Evolutionary conservation across 225 moss, liverwort and hornwort genomes (phyloP).

Genomic region (Pseudisothecium myosuroides): DNA sequence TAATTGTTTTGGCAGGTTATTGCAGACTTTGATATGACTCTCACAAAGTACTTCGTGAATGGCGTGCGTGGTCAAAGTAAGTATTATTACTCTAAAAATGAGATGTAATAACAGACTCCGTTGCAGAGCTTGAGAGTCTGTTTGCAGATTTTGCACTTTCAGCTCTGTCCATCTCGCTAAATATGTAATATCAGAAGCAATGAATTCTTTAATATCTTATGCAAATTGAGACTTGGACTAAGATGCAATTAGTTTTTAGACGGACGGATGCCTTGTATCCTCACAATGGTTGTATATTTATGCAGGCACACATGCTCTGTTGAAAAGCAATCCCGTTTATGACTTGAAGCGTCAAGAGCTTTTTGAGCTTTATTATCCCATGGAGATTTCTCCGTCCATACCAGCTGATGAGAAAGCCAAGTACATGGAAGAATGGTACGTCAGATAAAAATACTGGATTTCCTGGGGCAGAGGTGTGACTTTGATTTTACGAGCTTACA

Average conservation of each 20-base stretch:
- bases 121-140: neutral
- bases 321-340: constrained; percentile 54
- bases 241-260: neutral
- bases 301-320: constrained; percentile 59
- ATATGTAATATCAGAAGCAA: neutral
- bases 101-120: neutral
- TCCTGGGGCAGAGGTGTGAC: neutral
- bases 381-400: constrained; percentile 52
- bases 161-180: neutral
- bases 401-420: constrained; percentile 51
- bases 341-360: constrained; percentile 63
- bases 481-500: neutral
- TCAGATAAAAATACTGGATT: neutral
- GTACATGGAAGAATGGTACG: constrained; percentile 78
- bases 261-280: neutral
- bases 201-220: neutral
- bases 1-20: constrained; percentile 40
- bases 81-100: neutral
- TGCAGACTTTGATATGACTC: constrained; percentile 81
- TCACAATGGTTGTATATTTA: neutral
- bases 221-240: neutral
- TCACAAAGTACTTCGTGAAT: constrained; percentile 66
- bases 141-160: neutral
- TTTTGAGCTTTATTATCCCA: constrained; percentile 60
- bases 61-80: constrained; percentile 74